Evolutionary conservation across 768 basidiomycete genomes (phyloP).

Genomic region (Suillus fuscotomentosus): DNA sequence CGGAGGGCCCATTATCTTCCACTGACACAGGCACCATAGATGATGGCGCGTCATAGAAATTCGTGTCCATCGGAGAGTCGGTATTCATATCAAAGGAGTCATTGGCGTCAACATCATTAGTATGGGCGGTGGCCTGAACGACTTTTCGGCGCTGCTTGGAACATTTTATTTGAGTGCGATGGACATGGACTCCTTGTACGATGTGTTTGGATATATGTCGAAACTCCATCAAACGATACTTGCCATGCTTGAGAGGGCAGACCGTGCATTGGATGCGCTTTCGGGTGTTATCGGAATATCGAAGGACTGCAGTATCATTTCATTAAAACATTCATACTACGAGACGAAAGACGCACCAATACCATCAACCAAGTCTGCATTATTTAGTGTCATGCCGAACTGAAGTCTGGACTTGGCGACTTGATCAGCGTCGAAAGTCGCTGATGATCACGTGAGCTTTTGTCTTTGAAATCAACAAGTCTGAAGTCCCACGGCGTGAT

Average conservation of each 20-base stretch:
- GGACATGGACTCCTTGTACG: not conserved
- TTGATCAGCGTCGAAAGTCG: too few species aligned
- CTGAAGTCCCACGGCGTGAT: not conserved
- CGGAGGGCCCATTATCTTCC: not conserved
- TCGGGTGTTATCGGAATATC: not conserved
- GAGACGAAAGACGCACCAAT: not conserved
- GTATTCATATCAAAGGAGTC: not conserved
- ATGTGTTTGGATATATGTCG: not conserved
- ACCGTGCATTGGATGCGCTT: not conserved
- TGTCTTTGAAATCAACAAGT: not conserved
- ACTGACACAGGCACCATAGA: not conserved
- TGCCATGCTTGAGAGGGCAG: not conserved
- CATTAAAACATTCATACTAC: too few species aligned
- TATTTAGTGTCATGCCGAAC: not conserved
- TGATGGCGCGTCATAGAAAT: not conserved
- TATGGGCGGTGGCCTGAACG: not conserved
- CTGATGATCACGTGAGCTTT: not conserved
- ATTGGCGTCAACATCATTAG: not conserved
- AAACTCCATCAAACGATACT: slow-evolving; percentile 2
- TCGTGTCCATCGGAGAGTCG: not conserved
- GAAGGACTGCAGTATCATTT: not conserved
- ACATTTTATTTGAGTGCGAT: not conserved
- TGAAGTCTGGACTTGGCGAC: too few species aligned
- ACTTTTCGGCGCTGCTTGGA: not conserved
- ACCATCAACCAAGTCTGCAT: not conserved